A percentile compares a stretch with the other conserved stretches of the same genome.
Conservation (phyloP, 2,329 filamentous ascomycete genomes). For the Colletotrichum sojae region DNA sequence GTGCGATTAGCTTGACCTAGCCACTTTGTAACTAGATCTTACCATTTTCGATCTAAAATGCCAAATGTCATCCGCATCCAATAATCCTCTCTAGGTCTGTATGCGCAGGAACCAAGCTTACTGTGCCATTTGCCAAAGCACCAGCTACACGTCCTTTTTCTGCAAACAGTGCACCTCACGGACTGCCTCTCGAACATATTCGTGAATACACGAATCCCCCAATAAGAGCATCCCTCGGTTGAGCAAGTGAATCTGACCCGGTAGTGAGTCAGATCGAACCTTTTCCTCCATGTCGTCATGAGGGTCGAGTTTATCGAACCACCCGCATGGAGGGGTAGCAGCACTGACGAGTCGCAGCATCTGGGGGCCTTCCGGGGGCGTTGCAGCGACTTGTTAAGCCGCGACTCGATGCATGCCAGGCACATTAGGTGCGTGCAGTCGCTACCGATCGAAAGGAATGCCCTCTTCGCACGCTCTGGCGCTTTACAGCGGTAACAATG, state of each 20-base stretch:
- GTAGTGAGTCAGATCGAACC: background rate
- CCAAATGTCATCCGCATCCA: too few relatives aligned
- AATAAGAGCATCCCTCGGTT: too few relatives aligned
- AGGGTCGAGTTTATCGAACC: background rate
- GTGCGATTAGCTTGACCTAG: too few relatives aligned
- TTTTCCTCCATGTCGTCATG: background rate
- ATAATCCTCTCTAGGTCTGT: background rate
- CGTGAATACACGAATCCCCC: too few relatives aligned
- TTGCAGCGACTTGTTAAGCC: background rate
- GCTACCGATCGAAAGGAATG: background rate
- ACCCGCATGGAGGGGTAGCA: background rate
- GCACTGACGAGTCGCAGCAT: background rate
- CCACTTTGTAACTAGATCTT: too few relatives aligned
- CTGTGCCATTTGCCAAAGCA: background rate
- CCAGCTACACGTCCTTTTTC: background rate
- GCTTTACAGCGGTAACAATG: background rate
- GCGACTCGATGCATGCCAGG: background rate
- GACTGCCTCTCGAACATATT: too few relatives aligned
- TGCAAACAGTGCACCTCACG: background rate
- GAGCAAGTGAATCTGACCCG: background rate
- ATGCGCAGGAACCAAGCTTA: background rate
- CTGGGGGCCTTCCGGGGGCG: background rate
- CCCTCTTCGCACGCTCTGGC: background rate
- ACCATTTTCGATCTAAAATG: too few relatives aligned
- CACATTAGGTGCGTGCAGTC: background rate